Conservation (phyloP, 192 early-diverging fungal species). For the Rhizophagus prolifer region DNA sequence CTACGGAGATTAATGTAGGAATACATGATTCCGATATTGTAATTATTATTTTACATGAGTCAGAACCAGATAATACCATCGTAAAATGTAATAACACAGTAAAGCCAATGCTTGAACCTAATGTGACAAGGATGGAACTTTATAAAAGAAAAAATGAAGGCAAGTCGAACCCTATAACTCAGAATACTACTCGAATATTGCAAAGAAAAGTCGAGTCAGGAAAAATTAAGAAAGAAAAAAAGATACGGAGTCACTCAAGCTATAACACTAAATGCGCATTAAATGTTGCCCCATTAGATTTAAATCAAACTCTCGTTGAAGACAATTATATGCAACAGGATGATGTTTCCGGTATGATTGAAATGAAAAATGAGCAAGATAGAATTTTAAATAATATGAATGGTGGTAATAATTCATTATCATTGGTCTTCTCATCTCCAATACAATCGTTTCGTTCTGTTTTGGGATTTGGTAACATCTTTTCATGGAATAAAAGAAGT, state of each 20-base stretch:
- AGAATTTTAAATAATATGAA: not conserved
- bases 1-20: not conserved
- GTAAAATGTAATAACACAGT: not conserved
- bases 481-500: not conserved
- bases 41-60: not conserved
- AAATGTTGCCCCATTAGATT: not conserved
- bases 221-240: not conserved
- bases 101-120: not conserved
- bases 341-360: not conserved
- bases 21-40: not conserved
- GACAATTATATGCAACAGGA: not conserved
- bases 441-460: not conserved
- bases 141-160: not conserved
- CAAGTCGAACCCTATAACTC: not conserved
- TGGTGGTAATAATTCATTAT: not conserved
- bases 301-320: not conserved
- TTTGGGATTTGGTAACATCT: not conserved
- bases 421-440: not conserved
- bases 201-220: not conserved
- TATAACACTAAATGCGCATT: not conserved
- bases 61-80: not conserved
- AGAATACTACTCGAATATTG: not conserved
- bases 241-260: not conserved
- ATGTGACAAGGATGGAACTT: not conserved
- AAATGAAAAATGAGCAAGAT: not conserved